Conservation (phyloP, 495 filamentous ascomycete genomes). For the Aeminium ludgeri region DNA sequence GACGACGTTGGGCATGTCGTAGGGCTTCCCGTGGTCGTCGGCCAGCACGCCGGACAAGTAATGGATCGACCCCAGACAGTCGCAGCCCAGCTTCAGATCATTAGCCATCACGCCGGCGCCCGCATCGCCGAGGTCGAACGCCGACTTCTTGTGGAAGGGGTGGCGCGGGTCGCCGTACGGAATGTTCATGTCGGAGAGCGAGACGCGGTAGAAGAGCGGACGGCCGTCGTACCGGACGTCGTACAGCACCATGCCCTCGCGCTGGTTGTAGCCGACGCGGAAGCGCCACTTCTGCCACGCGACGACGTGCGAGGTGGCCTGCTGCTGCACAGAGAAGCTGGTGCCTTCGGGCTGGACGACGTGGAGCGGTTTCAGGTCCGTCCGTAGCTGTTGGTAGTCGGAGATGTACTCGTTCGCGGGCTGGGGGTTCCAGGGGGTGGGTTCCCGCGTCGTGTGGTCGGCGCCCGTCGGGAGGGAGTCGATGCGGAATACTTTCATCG, state of each 20-base stretch:
- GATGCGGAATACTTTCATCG: constrained; percentile 45
- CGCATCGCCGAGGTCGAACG: constrained; percentile 64
- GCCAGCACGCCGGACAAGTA: constrained; percentile 47
- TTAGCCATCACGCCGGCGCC: constrained; percentile 62
- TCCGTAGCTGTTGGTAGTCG: constrained; percentile 49
- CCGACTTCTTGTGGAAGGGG: constrained; percentile 61
- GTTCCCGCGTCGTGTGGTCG: constrained; percentile 39
- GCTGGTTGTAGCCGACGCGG: constrained; percentile 54
- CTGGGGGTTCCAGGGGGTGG: constrained; percentile 37
- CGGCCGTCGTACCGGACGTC: constrained; percentile 53
- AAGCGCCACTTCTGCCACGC: constrained; percentile 61
- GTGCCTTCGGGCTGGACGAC: constrained; percentile 63
- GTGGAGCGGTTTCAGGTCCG: constrained; percentile 52
- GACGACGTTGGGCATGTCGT: constrained; percentile 51
- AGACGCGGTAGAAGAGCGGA: constrained; percentile 50
- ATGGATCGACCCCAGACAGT: constrained; percentile 52
- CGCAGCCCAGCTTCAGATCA: constrained; percentile 39
- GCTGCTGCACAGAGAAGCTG: constrained; percentile 41
- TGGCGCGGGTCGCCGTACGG: constrained; percentile 58
- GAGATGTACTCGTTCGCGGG: constrained; percentile 57
- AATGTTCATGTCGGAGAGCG: constrained; percentile 61
- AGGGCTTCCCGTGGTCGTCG: constrained; percentile 39
- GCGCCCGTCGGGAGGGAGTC: constrained; percentile 43
- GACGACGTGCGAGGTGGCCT: constrained; percentile 31
- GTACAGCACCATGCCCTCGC: constrained; percentile 53